Evolutionary conservation across 108 stramenopile genomes (phyloP), one percentile per base, ranked within the genome.

Genomic region (Nitzschia sp.): DNA sequence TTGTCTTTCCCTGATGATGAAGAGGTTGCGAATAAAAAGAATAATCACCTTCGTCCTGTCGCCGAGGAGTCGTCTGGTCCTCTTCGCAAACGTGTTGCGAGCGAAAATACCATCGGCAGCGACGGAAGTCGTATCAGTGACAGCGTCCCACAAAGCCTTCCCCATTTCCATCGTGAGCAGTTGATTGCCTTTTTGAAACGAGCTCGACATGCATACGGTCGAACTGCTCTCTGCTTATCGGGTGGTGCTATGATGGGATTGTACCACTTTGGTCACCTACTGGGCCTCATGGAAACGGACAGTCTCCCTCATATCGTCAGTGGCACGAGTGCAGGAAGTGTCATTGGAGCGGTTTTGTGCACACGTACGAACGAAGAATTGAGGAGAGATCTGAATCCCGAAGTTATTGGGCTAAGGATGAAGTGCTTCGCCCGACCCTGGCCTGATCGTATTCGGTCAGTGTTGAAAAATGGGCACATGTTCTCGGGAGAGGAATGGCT

Each of bases 181-280:
- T 70, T 93, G 41, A 79, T 83, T 26, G 76, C 65, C 1, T 90
- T 94, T 52, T 69, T 95, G 25, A 90, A 92, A 58, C 74, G 90
- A 64, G 97, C 97, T 1, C 76, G 97, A 44, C 95, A 96, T 47
- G 89, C 98, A 1, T 98, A 97, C 68, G 98, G 98, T 9, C 84
- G 97, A 28, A 98, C 98, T 2, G 98, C 96, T 1, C 76, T 99
- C 31, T 89, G 96, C 69, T 80, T 99, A 19, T 81, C 78, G 53
- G 98, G 98, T 17, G 98, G 98, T 5, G 96, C 96, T 56, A 66
- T 66, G 65, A 88, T 96, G 96, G 98, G 97, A 21, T 58, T 81
- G 46, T 98, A 98, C 64, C 98, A 99, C 77, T 88, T 94, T 46
- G 98, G 98, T 1, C 82, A 93, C 29, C 74, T 98, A 22, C 81